Conservation (phyloP, 306 rosid species). For the Lathyrus sativus region DNA sequence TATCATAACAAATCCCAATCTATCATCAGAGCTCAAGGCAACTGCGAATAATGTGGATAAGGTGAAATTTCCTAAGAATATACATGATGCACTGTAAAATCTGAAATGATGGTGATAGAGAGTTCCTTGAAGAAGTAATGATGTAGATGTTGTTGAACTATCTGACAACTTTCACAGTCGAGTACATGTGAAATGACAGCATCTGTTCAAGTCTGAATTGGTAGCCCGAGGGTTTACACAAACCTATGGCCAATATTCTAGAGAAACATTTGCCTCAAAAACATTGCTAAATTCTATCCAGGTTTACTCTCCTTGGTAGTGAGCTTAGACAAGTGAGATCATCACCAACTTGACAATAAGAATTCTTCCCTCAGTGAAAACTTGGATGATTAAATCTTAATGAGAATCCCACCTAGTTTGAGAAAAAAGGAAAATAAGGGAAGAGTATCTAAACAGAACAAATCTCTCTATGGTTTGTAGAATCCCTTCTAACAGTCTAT, state of each 20-base stretch:
- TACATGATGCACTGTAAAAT: not conserved
- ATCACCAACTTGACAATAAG: too few relatives aligned
- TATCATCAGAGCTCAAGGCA: not conserved
- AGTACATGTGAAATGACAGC: too few relatives aligned
- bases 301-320: too few relatives aligned
- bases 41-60: not conserved
- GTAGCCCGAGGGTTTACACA: too few relatives aligned
- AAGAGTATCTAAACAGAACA: not conserved
- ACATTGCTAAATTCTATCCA: too few relatives aligned
- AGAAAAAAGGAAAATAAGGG: not conserved
- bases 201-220: too few relatives aligned
- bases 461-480: not conserved
- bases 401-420: not conserved
- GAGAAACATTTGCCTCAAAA: too few relatives aligned
- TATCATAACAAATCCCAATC: slow-evolving; percentile 7
- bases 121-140: not conserved
- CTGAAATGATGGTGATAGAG: not conserved
- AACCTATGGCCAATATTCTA: too few relatives aligned
- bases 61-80: not conserved
- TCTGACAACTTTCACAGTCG: not conserved
- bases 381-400: not conserved
- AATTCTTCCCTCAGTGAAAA: too few relatives aligned
- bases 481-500: slow-evolving; percentile 1
- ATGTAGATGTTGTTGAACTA: not conserved
- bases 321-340: too few relatives aligned